Evolutionary conservation across 2,329 filamentous ascomycete species (phyloP).

Genomic region (Orbilia brochopaga): DNA sequence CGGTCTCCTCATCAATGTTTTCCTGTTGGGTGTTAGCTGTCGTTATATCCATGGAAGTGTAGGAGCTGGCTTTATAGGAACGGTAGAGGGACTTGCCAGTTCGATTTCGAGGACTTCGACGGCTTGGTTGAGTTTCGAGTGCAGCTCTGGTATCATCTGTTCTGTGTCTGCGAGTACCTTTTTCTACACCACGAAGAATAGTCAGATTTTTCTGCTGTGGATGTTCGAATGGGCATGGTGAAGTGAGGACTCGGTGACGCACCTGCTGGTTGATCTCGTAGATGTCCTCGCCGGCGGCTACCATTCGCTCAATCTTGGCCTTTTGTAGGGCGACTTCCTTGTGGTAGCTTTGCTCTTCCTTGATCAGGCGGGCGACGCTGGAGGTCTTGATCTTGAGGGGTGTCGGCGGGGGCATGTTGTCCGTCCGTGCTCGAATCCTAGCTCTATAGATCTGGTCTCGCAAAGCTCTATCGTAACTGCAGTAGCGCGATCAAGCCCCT

Average conservation of each 20-base stretch:
- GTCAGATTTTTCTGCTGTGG: constrained; percentile 20
- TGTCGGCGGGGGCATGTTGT: constrained; percentile 74
- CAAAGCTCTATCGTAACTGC: too few species aligned
- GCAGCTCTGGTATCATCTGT: constrained; percentile 76
- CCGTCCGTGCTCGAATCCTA: not conserved
- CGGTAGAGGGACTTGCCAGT: constrained; percentile 67
- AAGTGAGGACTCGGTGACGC: constrained; percentile 63
- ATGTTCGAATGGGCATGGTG: not conserved
- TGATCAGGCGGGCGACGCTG: constrained; percentile 80
- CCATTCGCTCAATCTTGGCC: constrained; percentile 72
- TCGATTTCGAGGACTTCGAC: constrained; percentile 76
- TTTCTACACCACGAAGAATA: constrained; percentile 63
- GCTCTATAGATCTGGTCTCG: too few species aligned
- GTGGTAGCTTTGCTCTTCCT: constrained; percentile 90
- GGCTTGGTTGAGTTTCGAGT: constrained; percentile 73
- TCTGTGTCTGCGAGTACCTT: constrained; percentile 86
- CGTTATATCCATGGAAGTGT: not conserved
- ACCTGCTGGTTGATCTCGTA: constrained; percentile 92
- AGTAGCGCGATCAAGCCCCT: too few species aligned
- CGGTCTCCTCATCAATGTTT: constrained; percentile 26
- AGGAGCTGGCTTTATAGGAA: constrained; percentile 1
- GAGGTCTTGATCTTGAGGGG: constrained; percentile 79
- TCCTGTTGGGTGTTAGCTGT: constrained; percentile 10
- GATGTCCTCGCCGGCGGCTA: constrained; percentile 64
- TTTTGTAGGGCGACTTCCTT: constrained; percentile 80